Percentiles rank a stretch among this genome's conserved stretches.
These are phyloP conservation scores for Limtongia smithiae DNA, from an alignment of 805 yeast species.

Conservation along the genomic window DNA sequence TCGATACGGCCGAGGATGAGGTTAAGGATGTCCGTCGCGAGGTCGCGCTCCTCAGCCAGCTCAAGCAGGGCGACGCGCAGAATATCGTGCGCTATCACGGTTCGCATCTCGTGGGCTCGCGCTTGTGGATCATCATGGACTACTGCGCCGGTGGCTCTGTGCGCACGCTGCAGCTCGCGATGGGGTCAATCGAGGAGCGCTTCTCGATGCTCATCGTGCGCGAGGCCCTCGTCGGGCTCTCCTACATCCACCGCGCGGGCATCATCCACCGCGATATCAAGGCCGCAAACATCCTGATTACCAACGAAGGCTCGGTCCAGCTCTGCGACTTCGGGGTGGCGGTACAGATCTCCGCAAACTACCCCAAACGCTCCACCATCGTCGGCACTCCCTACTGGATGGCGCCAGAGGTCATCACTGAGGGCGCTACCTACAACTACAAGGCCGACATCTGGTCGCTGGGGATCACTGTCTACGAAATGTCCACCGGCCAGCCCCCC, in stretches of 20 bases:
- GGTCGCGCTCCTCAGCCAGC: slow-evolving; percentile 75
- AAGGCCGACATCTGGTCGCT: slow-evolving; percentile 97
- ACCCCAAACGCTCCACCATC: slow-evolving; percentile 82
- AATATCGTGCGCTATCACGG: slow-evolving; percentile 93
- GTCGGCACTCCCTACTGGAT: slow-evolving; percentile 63
- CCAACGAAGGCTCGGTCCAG: slow-evolving; percentile 84
- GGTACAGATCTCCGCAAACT: slow-evolving; percentile 75
- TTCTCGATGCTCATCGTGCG: slow-evolving; percentile 80
- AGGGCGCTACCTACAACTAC: slow-evolving; percentile 47
- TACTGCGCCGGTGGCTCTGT: slow-evolving; percentile 95
- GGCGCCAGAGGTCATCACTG: slow-evolving; percentile 52
- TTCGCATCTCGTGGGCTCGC: slow-evolving; percentile 80
- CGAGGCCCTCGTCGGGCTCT: slow-evolving; percentile 73
- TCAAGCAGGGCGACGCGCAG: slow-evolving; percentile 67
- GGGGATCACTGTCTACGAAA: slow-evolving; percentile 90
- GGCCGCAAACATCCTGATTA: slow-evolving; percentile 89
- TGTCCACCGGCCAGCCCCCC: slow-evolving; percentile 97
- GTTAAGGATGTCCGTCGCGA: slow-evolving; percentile 93
- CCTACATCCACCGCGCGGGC: slow-evolving; percentile 79
- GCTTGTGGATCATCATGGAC: slow-evolving; percentile 96
- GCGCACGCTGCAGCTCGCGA: slow-evolving; percentile 53
- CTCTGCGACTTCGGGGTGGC: slow-evolving; percentile 99
- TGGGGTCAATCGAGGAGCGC: slow-evolving; percentile 78
- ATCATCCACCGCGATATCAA: slow-evolving; percentile 95
- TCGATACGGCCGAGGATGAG: slow-evolving; percentile 92